phyloP scores from a whole-genome alignment of 352 stramenopile species.

The Phytophthora boehmeriae region DNA sequence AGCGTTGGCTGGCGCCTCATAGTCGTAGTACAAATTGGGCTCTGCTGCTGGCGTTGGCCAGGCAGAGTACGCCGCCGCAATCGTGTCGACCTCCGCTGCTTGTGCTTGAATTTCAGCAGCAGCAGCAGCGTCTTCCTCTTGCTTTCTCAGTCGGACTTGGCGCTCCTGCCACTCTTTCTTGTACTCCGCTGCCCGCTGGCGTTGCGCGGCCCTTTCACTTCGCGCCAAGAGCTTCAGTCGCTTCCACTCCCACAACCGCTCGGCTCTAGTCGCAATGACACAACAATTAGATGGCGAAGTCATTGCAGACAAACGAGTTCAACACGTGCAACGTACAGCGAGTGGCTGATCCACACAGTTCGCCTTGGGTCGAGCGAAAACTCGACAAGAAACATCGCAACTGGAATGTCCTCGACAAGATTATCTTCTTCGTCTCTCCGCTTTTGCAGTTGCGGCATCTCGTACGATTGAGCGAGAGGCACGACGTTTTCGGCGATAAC shows the following conservation, averaged over 20 bases:
- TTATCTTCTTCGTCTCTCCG: constrained; percentile 13
- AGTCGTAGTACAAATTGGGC: constrained; percentile 22
- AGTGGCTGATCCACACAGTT: constrained; percentile 72
- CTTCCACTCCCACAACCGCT: constrained; percentile 61
- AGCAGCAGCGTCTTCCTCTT: constrained; percentile 1
- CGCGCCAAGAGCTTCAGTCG: constrained; percentile 35
- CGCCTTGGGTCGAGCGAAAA: constrained; percentile 68
- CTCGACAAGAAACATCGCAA: constrained; percentile 72
- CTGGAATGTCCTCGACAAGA: constrained; percentile 40
- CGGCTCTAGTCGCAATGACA: constrained; percentile 31
- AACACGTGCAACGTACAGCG: constrained; percentile 44
- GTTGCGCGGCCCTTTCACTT: constrained; percentile 24
- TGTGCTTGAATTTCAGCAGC: neutral
- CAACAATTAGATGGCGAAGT: neutral
- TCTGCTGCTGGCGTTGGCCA: constrained; percentile 9
- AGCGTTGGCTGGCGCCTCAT: constrained; percentile 15
- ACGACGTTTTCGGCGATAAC: constrained; percentile 33
- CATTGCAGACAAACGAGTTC: neutral
- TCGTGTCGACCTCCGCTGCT: neutral
- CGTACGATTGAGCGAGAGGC: constrained; percentile 23
- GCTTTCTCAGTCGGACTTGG: constrained; percentile 15
- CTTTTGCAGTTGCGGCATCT: constrained; percentile 11
- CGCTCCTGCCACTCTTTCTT: constrained; percentile 17
- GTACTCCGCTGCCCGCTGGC: constrained; percentile 16
- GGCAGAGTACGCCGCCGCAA: neutral